These are phyloP conservation scores for Trichoderma reesei DNA, from an alignment of 495 filamentous ascomycete genomes.

Conservation along the genomic window DNA sequence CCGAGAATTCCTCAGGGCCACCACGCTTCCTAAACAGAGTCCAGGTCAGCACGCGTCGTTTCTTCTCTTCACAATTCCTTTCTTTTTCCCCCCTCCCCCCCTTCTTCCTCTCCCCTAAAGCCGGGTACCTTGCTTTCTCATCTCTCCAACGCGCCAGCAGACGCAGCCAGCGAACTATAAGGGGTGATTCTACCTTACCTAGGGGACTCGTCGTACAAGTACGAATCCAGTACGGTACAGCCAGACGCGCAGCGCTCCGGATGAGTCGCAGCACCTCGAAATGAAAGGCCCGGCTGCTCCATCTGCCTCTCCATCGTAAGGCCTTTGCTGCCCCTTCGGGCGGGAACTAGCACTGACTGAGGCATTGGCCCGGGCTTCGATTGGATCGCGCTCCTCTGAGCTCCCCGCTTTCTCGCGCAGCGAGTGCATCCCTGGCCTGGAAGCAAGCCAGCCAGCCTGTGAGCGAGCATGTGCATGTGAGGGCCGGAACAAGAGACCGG, in stretches of 20 bases:
- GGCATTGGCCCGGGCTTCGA: not conserved
- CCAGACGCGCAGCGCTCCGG: not conserved
- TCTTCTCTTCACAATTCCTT: no score
- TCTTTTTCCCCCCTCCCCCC: no score
- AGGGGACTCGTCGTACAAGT: not conserved
- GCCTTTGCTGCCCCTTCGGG: not conserved
- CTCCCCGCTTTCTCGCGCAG: conserved; percentile 6
- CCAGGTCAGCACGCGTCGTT: not conserved
- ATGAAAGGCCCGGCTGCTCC: conserved; percentile 8
- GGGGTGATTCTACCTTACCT: not conserved
- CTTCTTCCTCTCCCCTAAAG: not conserved
- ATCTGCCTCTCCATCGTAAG: not conserved
- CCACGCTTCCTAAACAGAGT: not conserved
- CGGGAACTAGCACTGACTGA: conserved; percentile 8
- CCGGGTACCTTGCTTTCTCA: conserved; percentile 6
- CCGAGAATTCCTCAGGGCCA: not conserved
- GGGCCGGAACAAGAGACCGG: not conserved
- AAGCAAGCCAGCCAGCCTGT: not conserved
- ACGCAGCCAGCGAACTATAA: not conserved
- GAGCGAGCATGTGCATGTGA: not conserved
- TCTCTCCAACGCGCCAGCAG: not conserved
- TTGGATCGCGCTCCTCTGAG: not conserved
- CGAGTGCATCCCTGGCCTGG: not conserved
- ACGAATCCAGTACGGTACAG: no score
- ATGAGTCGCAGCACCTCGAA: not conserved